These are phyloP conservation scores for Xylariaceae sp. DNA, from an alignment of 2,329 filamentous ascomycete genomes.

Conservation along the genomic window DNA sequence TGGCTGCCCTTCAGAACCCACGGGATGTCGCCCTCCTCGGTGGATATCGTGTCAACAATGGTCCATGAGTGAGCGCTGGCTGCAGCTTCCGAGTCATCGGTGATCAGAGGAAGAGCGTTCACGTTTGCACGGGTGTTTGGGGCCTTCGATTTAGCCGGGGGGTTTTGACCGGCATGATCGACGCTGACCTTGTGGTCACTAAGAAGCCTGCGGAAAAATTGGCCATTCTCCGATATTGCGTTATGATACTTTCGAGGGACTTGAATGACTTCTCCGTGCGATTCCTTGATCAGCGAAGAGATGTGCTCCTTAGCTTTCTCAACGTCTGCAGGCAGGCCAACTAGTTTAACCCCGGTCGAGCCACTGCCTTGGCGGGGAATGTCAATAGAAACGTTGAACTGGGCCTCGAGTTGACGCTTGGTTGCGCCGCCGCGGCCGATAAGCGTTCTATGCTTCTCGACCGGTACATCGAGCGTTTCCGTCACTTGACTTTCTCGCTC, in stretches of 20 bases:
- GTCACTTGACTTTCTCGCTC: constrained; percentile 80
- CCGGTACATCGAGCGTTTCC: constrained; percentile 74
- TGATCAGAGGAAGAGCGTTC: constrained; percentile 79
- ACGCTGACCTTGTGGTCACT: constrained; percentile 85
- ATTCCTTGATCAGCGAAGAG: constrained; percentile 70
- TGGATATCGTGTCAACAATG: constrained; percentile 59
- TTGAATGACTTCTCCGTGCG: constrained; percentile 81
- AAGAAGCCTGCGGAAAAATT: constrained; percentile 86
- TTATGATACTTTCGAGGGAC: constrained; percentile 83
- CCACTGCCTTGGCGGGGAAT: constrained; percentile 85
- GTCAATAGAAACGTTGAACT: constrained; percentile 83
- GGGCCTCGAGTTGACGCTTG: constrained; percentile 76
- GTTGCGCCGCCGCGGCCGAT: constrained; percentile 90
- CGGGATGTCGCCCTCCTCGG: constrained; percentile 70
- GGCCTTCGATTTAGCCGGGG: constrained; percentile 64
- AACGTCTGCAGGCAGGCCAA: constrained; percentile 72
- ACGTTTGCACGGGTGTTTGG: constrained; percentile 53
- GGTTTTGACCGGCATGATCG: constrained; percentile 77
- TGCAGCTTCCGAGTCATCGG: constrained; percentile 67
- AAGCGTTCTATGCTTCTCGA: constrained; percentile 82
- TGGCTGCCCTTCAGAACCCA: constrained; percentile 81
- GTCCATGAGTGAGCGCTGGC: constrained; percentile 78
- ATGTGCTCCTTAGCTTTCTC: constrained; percentile 86
- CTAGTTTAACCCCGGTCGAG: constrained; percentile 80
- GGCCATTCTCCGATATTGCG: constrained; percentile 77